phyloP scores from a whole-genome alignment of 768 basidiomycete species.

The Fistulinella prunicolor region DNA sequence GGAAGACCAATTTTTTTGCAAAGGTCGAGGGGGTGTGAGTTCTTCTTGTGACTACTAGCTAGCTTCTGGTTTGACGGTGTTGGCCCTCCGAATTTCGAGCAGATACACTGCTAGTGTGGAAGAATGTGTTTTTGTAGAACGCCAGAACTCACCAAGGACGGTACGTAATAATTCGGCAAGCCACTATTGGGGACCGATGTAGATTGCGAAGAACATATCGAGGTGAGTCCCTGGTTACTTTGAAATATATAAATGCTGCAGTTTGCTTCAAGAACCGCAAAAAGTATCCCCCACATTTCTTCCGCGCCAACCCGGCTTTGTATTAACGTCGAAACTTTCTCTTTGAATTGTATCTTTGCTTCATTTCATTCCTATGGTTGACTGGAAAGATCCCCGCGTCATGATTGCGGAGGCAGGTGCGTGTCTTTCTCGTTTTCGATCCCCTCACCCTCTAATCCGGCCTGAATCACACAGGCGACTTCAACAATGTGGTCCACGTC shows the following conservation, averaged over 20 bases:
- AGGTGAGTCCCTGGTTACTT: slow-evolving; percentile 23
- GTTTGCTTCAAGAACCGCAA: slow-evolving; percentile 3
- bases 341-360: slow-evolving; percentile 10
- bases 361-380: slow-evolving; percentile 21
- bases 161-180: slow-evolving; percentile 19
- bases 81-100: neutral
- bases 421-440: slow-evolving; percentile 10
- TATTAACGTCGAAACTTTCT: slow-evolving; percentile 3
- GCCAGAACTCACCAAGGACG: neutral
- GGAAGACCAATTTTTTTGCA: too few relatives aligned
- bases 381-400: slow-evolving; percentile 23
- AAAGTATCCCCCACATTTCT: slow-evolving; percentile 4
- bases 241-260: slow-evolving; percentile 20
- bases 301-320: slow-evolving; percentile 7
- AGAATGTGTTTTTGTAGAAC: neutral
- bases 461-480: slow-evolving; percentile 41
- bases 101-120: neutral
- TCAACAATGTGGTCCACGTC: slow-evolving; percentile 57
- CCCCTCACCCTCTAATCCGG: slow-evolving; percentile 4
- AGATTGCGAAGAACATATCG: slow-evolving; percentile 5
- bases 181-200: slow-evolving; percentile 8
- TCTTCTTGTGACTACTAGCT: neutral
- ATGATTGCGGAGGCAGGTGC: slow-evolving; percentile 23
- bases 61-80: neutral
- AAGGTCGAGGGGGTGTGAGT: neutral